Percentiles rank a stretch among this genome's conserved stretches.
These are phyloP conservation scores for Pseudocercospora macadamiae DNA, from an alignment of 2,329 filamentous ascomycete genomes.

Conservation along the genomic window DNA sequence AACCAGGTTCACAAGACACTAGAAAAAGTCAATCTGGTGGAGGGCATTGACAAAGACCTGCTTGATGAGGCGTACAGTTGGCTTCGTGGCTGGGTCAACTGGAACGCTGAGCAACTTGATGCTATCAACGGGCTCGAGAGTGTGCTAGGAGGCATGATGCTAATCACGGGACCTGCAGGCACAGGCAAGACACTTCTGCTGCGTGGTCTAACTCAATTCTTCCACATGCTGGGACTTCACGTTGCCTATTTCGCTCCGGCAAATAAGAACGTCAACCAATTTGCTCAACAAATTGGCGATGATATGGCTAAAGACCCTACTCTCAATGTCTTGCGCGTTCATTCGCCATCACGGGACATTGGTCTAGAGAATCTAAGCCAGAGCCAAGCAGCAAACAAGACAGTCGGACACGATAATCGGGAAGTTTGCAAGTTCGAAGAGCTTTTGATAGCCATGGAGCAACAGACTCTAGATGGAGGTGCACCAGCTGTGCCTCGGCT, in stretches of 20 bases:
- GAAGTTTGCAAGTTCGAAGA: too few species aligned
- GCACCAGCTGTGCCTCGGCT: too few species aligned
- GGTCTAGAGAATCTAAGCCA: too few species aligned
- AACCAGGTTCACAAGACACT: too few species aligned
- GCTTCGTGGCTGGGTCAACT: neutral
- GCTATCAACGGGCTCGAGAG: neutral
- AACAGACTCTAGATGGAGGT: too few species aligned
- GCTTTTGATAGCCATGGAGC: too few species aligned
- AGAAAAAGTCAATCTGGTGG: neutral
- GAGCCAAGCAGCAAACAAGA: too few species aligned
- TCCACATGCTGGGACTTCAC: neutral
- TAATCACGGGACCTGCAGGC: neutral
- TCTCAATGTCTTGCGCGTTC: neutral
- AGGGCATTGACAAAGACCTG: too few species aligned
- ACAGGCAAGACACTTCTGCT: conserved; percentile 8
- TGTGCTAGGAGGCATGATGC: neutral
- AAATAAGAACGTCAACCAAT: neutral
- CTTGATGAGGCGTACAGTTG: too few species aligned
- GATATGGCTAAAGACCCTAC: neutral
- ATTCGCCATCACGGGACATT: too few species aligned
- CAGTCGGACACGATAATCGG: too few species aligned
- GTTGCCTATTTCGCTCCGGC: neutral
- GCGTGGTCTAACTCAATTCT: neutral
- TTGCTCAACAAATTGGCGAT: neutral
- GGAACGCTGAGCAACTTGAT: conserved; percentile 3